Conservation (phyloP, 2,329 filamentous ascomycete species). For the Alternaria sp. region DNA sequence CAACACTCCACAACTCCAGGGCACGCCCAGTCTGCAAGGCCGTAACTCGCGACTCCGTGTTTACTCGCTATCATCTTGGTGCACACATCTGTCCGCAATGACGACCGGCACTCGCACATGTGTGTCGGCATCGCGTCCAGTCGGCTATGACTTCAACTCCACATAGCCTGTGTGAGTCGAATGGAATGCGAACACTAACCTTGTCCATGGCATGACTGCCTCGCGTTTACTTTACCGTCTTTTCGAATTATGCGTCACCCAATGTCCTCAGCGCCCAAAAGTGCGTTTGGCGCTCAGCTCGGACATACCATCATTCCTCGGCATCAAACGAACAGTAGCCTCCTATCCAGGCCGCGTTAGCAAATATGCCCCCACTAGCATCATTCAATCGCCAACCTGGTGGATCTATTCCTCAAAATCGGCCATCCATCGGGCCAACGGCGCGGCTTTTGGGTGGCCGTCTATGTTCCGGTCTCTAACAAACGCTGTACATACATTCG, state of each 20-base stretch:
- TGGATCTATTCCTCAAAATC: not conserved
- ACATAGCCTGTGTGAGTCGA: not conserved
- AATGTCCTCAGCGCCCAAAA: not conserved
- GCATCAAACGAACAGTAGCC: not conserved
- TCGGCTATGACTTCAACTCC: not conserved
- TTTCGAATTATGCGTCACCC: too few species aligned
- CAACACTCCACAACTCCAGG: not conserved
- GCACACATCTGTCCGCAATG: not conserved
- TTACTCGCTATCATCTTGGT: not conserved
- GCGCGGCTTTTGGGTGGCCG: not conserved
- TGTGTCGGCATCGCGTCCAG: not conserved
- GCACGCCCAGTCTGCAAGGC: not conserved
- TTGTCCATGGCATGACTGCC: not conserved
- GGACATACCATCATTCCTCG: not conserved
- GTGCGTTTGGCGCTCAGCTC: not conserved
- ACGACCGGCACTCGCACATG: not conserved
- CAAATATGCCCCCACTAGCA: not conserved
- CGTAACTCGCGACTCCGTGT: not conserved
- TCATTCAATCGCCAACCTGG: not conserved
- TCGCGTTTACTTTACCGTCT: not conserved
- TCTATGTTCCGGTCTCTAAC: constrained; percentile 1
- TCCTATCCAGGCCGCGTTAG: not conserved
- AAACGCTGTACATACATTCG: constrained; percentile 18
- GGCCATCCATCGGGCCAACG: not conserved
- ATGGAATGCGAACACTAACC: not conserved